Evolutionary conservation across 495 filamentous ascomycete species (phyloP).

Genomic region (Aspergillus heteromorphus): DNA sequence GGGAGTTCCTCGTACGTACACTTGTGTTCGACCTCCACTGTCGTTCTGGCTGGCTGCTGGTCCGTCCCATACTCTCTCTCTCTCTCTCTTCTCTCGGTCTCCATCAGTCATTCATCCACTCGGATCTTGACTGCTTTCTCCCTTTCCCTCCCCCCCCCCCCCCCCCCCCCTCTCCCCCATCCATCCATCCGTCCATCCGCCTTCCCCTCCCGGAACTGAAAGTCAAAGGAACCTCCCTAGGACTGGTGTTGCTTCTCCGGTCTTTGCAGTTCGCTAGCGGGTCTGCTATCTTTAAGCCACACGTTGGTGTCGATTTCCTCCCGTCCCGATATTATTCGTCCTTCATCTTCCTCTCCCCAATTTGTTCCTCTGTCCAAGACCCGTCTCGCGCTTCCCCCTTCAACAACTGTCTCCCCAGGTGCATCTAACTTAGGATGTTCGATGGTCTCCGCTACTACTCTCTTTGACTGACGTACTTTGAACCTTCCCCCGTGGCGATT

Average conservation of each 20-base stretch:
- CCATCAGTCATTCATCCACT: conserved; percentile 11
- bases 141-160: neutral
- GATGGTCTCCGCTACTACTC: conserved; percentile 1
- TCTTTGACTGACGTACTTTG: conserved; percentile 8
- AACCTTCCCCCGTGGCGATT: conserved; percentile 10
- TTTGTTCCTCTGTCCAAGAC: conserved; percentile 1
- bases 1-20: neutral
- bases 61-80: conserved; percentile 1
- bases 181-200: neutral
- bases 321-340: conserved; percentile 15
- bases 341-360: conserved; percentile 6
- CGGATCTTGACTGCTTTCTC: conserved; percentile 7
- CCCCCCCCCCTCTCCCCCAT: too few relatives aligned
- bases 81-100: conserved; percentile 1
- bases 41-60: neutral
- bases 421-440: conserved; percentile 12
- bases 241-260: conserved; percentile 5
- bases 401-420: conserved; percentile 4
- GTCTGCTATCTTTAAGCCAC: conserved; percentile 23
- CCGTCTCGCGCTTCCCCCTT: conserved; percentile 7
- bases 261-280: conserved; percentile 21
- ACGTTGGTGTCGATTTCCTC: conserved; percentile 24
- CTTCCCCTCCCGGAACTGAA: neutral
- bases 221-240: too few relatives aligned
- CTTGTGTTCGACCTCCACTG: neutral